Evolutionary conservation across 2,329 filamentous ascomycete genomes (phyloP).

Genomic region (Trichoderma sp.): DNA sequence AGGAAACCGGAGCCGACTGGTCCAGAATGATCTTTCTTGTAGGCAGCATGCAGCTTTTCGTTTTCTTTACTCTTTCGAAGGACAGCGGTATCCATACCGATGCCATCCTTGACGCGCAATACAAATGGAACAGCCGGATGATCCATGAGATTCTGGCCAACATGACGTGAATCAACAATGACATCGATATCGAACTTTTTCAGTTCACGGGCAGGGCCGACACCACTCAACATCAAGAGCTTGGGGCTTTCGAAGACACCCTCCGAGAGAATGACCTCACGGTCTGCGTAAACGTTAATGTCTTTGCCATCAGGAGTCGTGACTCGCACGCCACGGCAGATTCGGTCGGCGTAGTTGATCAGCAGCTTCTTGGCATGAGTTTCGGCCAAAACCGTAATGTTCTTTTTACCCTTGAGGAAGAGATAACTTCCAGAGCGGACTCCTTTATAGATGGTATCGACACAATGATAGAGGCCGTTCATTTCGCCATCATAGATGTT

Average conservation of each 20-base stretch:
- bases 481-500: conserved; percentile 56
- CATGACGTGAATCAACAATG: conserved; percentile 55
- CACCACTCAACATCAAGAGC: conserved; percentile 61
- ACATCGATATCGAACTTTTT: conserved; percentile 51
- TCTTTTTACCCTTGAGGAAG: conserved; percentile 51
- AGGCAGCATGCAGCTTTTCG: conserved; percentile 35
- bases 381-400: conserved; percentile 50
- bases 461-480: conserved; percentile 50
- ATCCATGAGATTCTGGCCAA: conserved; percentile 63
- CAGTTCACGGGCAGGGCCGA: conserved; percentile 56
- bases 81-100: conserved; percentile 40
- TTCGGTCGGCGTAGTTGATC: conserved; percentile 43
- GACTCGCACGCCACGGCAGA: conserved; percentile 44
- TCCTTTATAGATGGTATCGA: conserved; percentile 57
- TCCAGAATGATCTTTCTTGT: conserved; percentile 38
- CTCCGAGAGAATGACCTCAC: conserved; percentile 47
- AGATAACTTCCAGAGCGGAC: conserved; percentile 50
- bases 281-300: conserved; percentile 44
- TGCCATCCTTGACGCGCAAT: conserved; percentile 43
- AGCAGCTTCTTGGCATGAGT: conserved; percentile 52
- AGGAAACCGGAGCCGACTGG: conserved; percentile 42
- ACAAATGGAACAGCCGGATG: conserved; percentile 54
- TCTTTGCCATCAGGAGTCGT: conserved; percentile 40
- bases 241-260: conserved; percentile 64
- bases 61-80: conserved; percentile 37